These are phyloP conservation scores for Deuterostichococcus epilithicus DNA, from an alignment of 139 green algal genomes.

Conservation along the genomic window DNA sequence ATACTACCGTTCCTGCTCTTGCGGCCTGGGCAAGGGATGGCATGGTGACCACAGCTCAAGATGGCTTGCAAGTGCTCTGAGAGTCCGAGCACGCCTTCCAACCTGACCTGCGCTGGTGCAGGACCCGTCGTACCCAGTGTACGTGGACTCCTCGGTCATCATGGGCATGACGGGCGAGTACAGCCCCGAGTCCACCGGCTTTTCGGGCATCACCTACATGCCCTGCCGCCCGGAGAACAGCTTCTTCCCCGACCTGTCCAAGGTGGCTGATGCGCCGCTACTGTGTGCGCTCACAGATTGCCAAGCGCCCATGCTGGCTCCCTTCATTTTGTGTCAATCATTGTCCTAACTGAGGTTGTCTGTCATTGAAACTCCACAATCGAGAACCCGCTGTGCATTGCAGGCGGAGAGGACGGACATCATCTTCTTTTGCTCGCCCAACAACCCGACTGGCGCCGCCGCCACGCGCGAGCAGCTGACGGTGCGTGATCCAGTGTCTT, in stretches of 20 bases:
- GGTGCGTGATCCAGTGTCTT: neutral
- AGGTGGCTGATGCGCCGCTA: slow-evolving; percentile 23
- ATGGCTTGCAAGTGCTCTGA: too few species aligned
- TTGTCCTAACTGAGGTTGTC: neutral
- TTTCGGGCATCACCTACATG: slow-evolving; percentile 94
- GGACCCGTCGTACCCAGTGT: slow-evolving; percentile 98
- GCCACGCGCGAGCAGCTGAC: slow-evolving; percentile 89
- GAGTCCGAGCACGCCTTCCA: too few species aligned
- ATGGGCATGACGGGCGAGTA: slow-evolving; percentile 90
- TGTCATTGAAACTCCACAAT: neutral
- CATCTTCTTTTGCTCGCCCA: slow-evolving; percentile 99
- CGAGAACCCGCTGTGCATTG: neutral
- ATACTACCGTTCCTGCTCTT: too few species aligned
- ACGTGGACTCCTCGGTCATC: slow-evolving; percentile 98
- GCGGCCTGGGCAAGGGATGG: too few species aligned
- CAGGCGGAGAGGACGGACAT: slow-evolving; percentile 84
- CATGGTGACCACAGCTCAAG: too few species aligned
- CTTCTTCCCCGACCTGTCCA: slow-evolving; percentile 96
- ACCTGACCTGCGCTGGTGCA: slow-evolving; percentile 51
- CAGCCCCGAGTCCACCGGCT: slow-evolving; percentile 68
- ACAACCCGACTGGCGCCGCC: slow-evolving; percentile 93
- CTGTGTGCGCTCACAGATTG: neutral
- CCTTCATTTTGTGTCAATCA: neutral
- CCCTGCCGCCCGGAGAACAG: slow-evolving; percentile 86
- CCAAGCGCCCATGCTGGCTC: too few species aligned